These are phyloP conservation scores for Suillus americanus DNA, from an alignment of 768 basidiomycete genomes.

Conservation along the genomic window DNA sequence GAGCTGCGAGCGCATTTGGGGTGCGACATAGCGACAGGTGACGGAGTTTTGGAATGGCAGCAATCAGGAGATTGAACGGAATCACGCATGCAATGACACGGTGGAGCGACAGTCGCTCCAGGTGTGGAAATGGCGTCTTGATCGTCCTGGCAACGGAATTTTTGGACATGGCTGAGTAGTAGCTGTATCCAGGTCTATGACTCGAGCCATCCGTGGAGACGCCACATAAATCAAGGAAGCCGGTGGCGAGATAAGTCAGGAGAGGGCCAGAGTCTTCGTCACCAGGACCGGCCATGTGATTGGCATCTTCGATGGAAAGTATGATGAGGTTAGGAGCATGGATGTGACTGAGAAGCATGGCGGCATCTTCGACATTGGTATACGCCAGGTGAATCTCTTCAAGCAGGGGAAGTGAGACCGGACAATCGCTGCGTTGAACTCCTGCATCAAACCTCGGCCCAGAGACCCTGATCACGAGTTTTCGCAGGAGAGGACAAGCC, in stretches of 20 bases:
- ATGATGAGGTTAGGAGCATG: conserved; percentile 38
- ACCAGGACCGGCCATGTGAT: conserved; percentile 40
- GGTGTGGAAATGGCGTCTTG: conserved; percentile 34
- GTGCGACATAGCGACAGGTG: conserved; percentile 23
- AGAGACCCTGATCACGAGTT: conserved; percentile 48
- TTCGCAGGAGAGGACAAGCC: conserved; percentile 39
- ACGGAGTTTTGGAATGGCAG: conserved; percentile 16
- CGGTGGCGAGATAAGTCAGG: conserved; percentile 28
- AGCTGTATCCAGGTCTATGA: not conserved
- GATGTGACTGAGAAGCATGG: conserved; percentile 39
- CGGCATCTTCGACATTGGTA: conserved; percentile 38
- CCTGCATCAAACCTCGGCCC: conserved; percentile 34
- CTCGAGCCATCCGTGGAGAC: not conserved
- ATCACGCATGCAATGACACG: conserved; percentile 35
- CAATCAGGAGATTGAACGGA: conserved; percentile 17
- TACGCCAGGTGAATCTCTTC: conserved; percentile 44
- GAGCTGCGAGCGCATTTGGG: conserved; percentile 13
- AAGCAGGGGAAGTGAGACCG: conserved; percentile 39
- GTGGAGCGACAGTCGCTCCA: conserved; percentile 36
- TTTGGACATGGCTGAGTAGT: conserved; percentile 15
- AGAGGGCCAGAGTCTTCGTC: conserved; percentile 41
- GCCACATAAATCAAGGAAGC: conserved; percentile 14
- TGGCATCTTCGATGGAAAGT: conserved; percentile 46
- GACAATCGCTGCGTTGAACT: conserved; percentile 17
- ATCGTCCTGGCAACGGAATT: conserved; percentile 10